Conservation (phyloP, 164 flowering plant species). For the Platanus orientalis region DNA sequence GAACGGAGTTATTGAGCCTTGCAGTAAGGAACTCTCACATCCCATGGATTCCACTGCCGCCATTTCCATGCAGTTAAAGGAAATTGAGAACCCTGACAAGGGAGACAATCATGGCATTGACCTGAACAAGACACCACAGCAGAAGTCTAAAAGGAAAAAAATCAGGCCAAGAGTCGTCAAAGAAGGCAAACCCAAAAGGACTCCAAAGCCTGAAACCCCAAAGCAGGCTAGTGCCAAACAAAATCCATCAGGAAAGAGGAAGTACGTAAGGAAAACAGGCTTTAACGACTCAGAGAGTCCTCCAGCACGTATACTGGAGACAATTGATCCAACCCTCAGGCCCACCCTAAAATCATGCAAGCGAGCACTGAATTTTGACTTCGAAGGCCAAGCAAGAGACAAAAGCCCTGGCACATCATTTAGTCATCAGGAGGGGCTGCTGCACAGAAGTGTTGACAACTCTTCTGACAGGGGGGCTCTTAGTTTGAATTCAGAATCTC, state of each 20-base stretch:
- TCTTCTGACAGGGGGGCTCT: background rate
- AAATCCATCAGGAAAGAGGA: constrained; percentile 2
- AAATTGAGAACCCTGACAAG: constrained; percentile 32
- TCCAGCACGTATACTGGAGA: constrained; percentile 2
- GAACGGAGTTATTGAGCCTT: constrained; percentile 1
- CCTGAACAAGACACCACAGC: constrained; percentile 44
- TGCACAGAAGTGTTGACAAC: background rate
- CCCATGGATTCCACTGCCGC: constrained; percentile 11
- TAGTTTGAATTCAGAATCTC: background rate
- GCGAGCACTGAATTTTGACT: constrained; percentile 46
- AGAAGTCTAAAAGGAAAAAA: constrained; percentile 53
- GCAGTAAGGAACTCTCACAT: constrained; percentile 6
- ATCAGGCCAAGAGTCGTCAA: constrained; percentile 72
- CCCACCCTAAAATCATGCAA: constrained; percentile 36
- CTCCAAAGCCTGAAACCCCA: constrained; percentile 33
- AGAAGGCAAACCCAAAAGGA: constrained; percentile 53
- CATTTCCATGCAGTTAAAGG: constrained; percentile 17
- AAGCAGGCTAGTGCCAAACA: background rate
- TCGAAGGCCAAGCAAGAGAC: constrained; percentile 19
- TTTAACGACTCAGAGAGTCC: background rate
- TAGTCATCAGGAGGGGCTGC: background rate
- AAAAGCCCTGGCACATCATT: constrained; percentile 6
- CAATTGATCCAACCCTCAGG: constrained; percentile 1
- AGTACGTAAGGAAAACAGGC: constrained; percentile 7
- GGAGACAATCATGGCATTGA: constrained; percentile 23